Percentiles rank a stretch among this genome's conserved stretches.
phyloP scores from a whole-genome alignment of 305 asterid species.

The Rubia balearica region DNA sequence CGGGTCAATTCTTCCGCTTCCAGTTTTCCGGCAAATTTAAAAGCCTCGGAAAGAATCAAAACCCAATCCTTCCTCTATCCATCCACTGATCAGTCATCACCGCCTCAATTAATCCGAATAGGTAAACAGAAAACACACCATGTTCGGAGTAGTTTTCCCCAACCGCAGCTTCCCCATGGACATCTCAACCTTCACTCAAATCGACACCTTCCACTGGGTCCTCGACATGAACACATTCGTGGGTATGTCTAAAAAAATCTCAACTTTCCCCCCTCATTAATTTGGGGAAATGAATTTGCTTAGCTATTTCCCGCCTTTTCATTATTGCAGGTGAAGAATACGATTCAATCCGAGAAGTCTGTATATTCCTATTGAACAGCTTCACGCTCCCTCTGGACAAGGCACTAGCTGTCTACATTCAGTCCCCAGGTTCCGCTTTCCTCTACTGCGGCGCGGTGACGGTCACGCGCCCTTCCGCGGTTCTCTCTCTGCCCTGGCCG shows the following conservation, averaged over 20 bases:
- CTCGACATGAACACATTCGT: constrained; percentile 93
- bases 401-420: constrained; percentile 83
- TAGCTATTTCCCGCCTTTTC: neutral
- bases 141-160: constrained; percentile 92
- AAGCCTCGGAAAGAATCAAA: neutral
- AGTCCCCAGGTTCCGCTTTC: constrained; percentile 79
- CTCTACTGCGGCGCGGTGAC: constrained; percentile 86
- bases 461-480: constrained; percentile 77
- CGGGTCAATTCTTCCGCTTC: neutral
- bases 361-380: constrained; percentile 73
- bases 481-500: constrained; percentile 79
- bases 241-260: constrained; percentile 25
- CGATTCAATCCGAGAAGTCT: constrained; percentile 66
- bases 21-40: neutral
- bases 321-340: constrained; percentile 51
- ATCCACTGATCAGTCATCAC: neutral
- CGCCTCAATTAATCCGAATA: neutral
- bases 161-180: constrained; percentile 90
- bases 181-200: constrained; percentile 85
- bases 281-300: neutral
- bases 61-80: neutral
- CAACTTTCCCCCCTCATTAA: neutral
- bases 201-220: constrained; percentile 84
- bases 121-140: constrained; percentile 11
- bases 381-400: constrained; percentile 79